A percentile compares a stretch with the other conserved stretches of the same genome.
phyloP scores from a whole-genome alignment of 805 yeast genomes.

The Candida berthetii region DNA sequence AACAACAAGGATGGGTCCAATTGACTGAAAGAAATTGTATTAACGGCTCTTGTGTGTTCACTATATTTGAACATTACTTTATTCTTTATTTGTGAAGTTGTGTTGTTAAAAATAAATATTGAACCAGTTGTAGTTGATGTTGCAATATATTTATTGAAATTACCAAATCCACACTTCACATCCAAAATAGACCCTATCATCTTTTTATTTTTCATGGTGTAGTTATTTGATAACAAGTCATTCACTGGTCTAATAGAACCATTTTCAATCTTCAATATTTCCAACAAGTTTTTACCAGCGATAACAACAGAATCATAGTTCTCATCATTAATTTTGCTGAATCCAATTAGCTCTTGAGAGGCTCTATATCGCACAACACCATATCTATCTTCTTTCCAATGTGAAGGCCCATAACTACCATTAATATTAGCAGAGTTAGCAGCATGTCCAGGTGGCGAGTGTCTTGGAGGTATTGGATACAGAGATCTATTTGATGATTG shows the following conservation, averaged over 20 bases:
- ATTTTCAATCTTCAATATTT: constrained; percentile 27
- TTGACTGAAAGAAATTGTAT: constrained; percentile 35
- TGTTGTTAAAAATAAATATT: constrained; percentile 27
- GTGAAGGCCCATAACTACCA: constrained; percentile 12
- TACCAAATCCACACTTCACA: constrained; percentile 35
- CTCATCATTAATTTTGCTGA: constrained; percentile 14
- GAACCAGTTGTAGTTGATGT: constrained; percentile 43
- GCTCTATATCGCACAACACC: constrained; percentile 23
- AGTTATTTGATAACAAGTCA: constrained; percentile 25
- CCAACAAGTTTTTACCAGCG: constrained; percentile 37
- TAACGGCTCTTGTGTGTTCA: constrained; percentile 42
- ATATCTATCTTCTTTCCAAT: constrained; percentile 4
- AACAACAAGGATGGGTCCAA: constrained; percentile 30
- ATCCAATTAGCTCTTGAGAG: constrained; percentile 22
- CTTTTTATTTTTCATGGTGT: constrained; percentile 22
- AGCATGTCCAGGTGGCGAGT: constrained; percentile 8
- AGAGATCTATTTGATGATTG: constrained; percentile 9
- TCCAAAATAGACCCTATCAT: constrained; percentile 36
- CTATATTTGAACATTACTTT: constrained; percentile 22
- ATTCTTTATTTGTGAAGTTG: constrained; percentile 21
- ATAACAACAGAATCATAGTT: constrained; percentile 23
- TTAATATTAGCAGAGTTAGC: constrained; percentile 4
- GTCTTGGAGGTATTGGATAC: constrained; percentile 6
- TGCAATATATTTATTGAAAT: constrained; percentile 31
- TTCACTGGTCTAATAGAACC: constrained; percentile 15